phyloP scores from a whole-genome alignment of 2,329 filamentous ascomycete genomes.

The Pseudogymnoascus sp. region DNA sequence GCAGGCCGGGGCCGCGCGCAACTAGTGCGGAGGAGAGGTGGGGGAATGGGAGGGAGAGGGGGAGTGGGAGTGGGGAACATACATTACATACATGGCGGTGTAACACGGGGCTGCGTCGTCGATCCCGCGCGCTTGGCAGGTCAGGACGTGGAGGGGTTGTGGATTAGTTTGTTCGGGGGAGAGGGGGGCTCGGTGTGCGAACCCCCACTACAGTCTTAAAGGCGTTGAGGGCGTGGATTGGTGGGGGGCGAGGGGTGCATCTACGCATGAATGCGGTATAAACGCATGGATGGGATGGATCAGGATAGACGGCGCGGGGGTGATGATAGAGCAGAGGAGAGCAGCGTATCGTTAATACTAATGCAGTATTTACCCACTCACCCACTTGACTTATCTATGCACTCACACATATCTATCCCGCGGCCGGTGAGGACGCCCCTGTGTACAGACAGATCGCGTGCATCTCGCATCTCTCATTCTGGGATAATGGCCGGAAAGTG shows the following conservation, averaged over 20 bases:
- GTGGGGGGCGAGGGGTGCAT: not conserved
- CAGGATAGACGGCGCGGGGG: not conserved
- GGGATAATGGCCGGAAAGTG: not conserved
- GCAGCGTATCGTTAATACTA: not conserved
- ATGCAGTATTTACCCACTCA: not conserved
- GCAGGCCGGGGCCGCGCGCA: not conserved
- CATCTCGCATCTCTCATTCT: not conserved
- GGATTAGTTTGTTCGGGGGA: not conserved
- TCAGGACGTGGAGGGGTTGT: not conserved
- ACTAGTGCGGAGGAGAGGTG: not conserved
- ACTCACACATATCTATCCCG: not conserved
- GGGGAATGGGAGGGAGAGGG: not conserved
- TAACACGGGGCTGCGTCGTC: constrained; percentile 1
- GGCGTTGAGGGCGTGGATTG: not conserved
- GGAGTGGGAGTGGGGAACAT: not conserved
- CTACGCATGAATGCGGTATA: not conserved
- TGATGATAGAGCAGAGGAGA: not conserved
- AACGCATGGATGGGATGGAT: not conserved
- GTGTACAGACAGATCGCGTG: not conserved
- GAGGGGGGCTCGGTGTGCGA: not conserved
- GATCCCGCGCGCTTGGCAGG: not conserved
- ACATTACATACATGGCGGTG: not conserved
- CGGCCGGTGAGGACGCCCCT: not conserved
- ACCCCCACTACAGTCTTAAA: not conserved
- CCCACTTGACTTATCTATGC: not conserved